Base-by-base conservation (phyloP, 345 rosid species). In the Lepidium africanum region DNA sequence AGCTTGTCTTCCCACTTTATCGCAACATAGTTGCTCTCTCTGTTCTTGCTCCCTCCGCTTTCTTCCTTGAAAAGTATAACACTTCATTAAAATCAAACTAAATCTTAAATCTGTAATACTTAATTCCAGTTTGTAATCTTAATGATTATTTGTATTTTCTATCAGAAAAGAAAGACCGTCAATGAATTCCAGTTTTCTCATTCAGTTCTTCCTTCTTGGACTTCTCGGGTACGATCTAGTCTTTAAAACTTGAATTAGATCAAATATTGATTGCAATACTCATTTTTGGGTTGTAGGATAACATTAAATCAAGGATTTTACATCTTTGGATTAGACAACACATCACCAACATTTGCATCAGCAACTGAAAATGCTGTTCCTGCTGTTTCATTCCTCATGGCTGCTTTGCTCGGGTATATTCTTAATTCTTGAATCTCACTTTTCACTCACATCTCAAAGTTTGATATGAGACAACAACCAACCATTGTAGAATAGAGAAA, bases 351-450 rank as follows among this genome's bases (percentile, higher is more conserved):
- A 52, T 80, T 87, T n/a, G 89, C 90, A 51, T 87, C 90, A 61
- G 88, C 85, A 7, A 78, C 87, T 5, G 92, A 87, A 52, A 87
- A 87, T 50, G 83, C 81, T 27, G 90, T 87, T 30, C 92, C 90
- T 27, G 89, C 90, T 50, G 81, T 85, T 58, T 82, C 93, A 17
- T 87, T 85, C 43, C 64, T 85, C 74, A 75, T 87, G 81, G 93
- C 93, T 36, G 72, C 72, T 43, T 59, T 82, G 17, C 81, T 85
- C 36, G 73, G 90, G 93, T 74, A 51, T 21, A 4, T 57, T 73
- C 54, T 74, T 39, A 36, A 55, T 48, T 64, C 65, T 57, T 37
- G 15, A 57, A 21, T 55, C 51, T 57, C 17, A 47, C 9, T 51
- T 33, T 30, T 25, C 55, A 42, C 41, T 66, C 41, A 16, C 25